Conservation (phyloP, 176 grass and related monocot genomes). For the Bonia amplexicaulis region DNA sequence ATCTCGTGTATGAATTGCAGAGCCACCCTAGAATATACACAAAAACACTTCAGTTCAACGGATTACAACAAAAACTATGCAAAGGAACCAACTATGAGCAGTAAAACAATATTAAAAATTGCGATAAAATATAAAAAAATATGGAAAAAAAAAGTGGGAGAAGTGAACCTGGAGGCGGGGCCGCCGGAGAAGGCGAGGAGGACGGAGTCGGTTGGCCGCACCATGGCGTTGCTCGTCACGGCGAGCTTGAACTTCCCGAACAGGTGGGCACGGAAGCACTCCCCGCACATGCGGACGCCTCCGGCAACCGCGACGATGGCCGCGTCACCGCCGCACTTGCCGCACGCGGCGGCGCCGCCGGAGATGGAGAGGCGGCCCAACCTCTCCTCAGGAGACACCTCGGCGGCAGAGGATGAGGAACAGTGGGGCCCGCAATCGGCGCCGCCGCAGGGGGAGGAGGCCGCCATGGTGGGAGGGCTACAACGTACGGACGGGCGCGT, state of each 20-base stretch:
- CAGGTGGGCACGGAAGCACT: constrained; percentile 60
- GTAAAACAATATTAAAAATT: neutral
- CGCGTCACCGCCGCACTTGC: constrained; percentile 55
- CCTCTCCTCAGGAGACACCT: constrained; percentile 11
- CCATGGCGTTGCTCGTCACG: constrained; percentile 83
- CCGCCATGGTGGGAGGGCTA: constrained; percentile 20
- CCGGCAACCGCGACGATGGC: constrained; percentile 38
- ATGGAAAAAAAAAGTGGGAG: neutral
- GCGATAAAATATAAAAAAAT: neutral
- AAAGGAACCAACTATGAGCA: neutral
- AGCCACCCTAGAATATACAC: constrained; percentile 44
- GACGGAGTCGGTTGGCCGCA: constrained; percentile 70
- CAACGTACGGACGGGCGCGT: constrained; percentile 3
- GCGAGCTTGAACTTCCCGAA: constrained; percentile 92
- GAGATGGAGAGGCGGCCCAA: constrained; percentile 26
- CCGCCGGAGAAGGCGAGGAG: constrained; percentile 95
- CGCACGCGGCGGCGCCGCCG: neutral
- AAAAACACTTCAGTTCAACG: neutral
- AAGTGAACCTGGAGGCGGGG: constrained; percentile 64
- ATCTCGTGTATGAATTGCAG: constrained; percentile 87
- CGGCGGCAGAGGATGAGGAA: neutral
- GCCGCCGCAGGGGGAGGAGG: constrained; percentile 37
- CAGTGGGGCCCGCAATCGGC: constrained; percentile 43
- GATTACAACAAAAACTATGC: neutral
- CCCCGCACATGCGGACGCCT: constrained; percentile 48